Evolutionary conservation across 305 asterid species (phyloP).

Genomic region (Fraxinus greggii): DNA sequence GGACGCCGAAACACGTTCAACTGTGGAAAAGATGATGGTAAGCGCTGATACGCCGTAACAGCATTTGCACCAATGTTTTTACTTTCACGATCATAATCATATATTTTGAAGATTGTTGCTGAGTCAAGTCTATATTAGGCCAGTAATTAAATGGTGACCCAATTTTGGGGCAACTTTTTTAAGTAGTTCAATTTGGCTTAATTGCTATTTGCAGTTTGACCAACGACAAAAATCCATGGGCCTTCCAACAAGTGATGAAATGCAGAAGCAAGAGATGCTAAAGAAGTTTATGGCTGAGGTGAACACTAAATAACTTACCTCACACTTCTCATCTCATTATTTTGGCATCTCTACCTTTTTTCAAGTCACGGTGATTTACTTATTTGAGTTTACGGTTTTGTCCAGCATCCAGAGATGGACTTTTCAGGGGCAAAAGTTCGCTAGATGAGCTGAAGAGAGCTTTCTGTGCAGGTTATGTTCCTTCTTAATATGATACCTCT

Average conservation of each 20-base stretch:
- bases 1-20: constrained; percentile 20
- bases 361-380: neutral
- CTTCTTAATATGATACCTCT: neutral
- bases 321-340: neutral
- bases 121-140: neutral
- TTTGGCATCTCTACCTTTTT: neutral
- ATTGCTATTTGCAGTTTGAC: constrained; percentile 14
- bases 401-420: constrained; percentile 76
- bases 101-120: neutral
- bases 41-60: neutral
- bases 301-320: neutral
- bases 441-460: neutral
- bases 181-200: neutral
- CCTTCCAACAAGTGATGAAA: constrained; percentile 27
- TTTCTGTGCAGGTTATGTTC: neutral
- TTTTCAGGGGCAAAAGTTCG: constrained; percentile 52
- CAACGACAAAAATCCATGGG: constrained; percentile 30
- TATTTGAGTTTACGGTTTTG: neutral
- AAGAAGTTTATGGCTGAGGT: constrained; percentile 72
- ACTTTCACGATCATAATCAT: neutral
- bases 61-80: neutral
- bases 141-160: constrained; percentile 20
- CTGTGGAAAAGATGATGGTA: constrained; percentile 35
- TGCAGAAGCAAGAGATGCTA: constrained; percentile 27
- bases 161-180: neutral